Conservation (phyloP, 2,329 filamentous ascomycete genomes). For the Colletotrichum phormii region DNA sequence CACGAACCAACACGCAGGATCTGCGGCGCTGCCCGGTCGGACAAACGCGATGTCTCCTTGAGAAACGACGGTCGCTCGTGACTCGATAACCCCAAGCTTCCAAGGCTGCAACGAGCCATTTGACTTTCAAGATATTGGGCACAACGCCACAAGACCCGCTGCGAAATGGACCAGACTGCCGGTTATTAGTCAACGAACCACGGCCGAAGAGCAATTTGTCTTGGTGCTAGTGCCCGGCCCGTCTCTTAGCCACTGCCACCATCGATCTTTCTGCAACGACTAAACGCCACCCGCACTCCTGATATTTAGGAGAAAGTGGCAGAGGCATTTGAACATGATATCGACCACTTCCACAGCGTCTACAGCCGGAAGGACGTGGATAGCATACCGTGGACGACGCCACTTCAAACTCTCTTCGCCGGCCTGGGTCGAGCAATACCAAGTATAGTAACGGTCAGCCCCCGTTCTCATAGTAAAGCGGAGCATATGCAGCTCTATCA, state of each 20-base stretch:
- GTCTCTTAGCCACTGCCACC: conserved; percentile 14
- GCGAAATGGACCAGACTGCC: neutral
- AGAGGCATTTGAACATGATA: neutral
- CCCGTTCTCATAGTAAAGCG: conserved; percentile 11
- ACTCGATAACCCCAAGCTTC: neutral
- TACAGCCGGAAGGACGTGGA: neutral
- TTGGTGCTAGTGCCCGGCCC: conserved; percentile 17
- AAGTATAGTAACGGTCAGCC: neutral
- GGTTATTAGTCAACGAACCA: conserved; percentile 13
- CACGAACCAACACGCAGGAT: conserved; percentile 21
- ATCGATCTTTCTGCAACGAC: conserved; percentile 5
- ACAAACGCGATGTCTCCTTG: neutral
- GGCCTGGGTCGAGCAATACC: neutral
- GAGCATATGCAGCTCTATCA: conserved; percentile 28
- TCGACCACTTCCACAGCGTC: neutral
- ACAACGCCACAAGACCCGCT: neutral
- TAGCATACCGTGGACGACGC: neutral
- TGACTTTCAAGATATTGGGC: conserved; percentile 3
- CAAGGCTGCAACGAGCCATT: neutral
- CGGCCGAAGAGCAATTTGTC: neutral
- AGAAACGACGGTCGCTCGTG: neutral
- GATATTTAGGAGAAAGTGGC: conserved; percentile 1
- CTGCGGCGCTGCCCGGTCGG: neutral
- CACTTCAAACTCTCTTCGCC: neutral
- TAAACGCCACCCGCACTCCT: conserved; percentile 22